Percentiles rank a stretch among this genome's conserved stretches.
Evolutionary conservation across 768 basidiomycete species (phyloP).

Genomic region (Boletus vermiculosoides): DNA sequence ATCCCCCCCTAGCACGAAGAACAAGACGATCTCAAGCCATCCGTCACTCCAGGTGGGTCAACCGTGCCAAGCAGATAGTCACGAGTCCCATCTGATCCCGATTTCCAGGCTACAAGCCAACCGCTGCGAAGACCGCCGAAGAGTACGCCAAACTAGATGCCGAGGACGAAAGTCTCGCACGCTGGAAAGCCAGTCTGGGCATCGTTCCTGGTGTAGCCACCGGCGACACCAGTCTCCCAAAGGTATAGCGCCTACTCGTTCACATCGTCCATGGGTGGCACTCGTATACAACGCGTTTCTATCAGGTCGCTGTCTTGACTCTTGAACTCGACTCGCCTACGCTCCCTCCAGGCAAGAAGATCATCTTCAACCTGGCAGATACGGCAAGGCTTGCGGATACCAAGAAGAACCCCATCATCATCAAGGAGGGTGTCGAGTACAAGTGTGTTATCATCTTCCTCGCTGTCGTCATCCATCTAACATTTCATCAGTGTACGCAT

Average conservation of each 20-base stretch:
- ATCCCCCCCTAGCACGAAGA: slow-evolving; percentile 48
- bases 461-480: slow-evolving; percentile 2
- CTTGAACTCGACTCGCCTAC: slow-evolving; percentile 81
- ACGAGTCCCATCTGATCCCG: slow-evolving; percentile 19
- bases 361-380: slow-evolving; percentile 67
- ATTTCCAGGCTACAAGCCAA: slow-evolving; percentile 69
- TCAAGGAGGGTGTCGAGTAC: slow-evolving; percentile 89
- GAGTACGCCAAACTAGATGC: slow-evolving; percentile 86
- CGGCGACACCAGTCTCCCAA: slow-evolving; percentile 52
- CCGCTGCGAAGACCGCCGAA: slow-evolving; percentile 66
- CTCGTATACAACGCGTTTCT: slow-evolving; percentile 22
- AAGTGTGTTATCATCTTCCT: slow-evolving; percentile 47
- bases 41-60: slow-evolving; percentile 61
- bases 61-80: slow-evolving; percentile 4
- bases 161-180: slow-evolving; percentile 87
- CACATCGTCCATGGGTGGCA: slow-evolving; percentile 8
- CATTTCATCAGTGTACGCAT: slow-evolving; percentile 61
- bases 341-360: slow-evolving; percentile 56
- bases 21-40: slow-evolving; percentile 67
- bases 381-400: slow-evolving; percentile 42
- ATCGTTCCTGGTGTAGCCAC: slow-evolving; percentile 54
- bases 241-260: slow-evolving; percentile 46
- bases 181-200: slow-evolving; percentile 95
- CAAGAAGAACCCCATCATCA: slow-evolving; percentile 76
- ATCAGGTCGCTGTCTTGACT: slow-evolving; percentile 66